Evolutionary conservation across 2,329 filamentous ascomycete genomes (phyloP).

Genomic region (Domatiomyces catenatus): DNA sequence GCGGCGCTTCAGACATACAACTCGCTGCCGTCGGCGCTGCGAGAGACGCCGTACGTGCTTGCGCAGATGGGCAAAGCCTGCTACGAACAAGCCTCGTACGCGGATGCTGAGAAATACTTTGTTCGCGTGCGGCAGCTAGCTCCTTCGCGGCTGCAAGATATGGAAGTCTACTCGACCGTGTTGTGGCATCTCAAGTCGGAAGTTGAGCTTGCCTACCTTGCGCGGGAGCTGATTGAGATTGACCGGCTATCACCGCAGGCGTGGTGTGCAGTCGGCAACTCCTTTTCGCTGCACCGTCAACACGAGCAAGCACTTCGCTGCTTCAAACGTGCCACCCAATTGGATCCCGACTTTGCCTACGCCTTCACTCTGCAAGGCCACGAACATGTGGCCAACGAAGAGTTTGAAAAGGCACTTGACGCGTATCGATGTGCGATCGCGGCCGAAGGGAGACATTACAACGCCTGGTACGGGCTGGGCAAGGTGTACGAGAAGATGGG

Average conservation of each 20-base stretch:
- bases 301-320: slow-evolving; percentile 89
- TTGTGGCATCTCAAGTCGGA: slow-evolving; percentile 96
- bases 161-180: slow-evolving; percentile 97
- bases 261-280: slow-evolving; percentile 91
- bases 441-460: slow-evolving; percentile 81
- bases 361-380: slow-evolving; percentile 92
- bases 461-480: slow-evolving; percentile 88
- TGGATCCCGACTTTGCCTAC: slow-evolving; percentile 83
- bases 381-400: slow-evolving; percentile 88
- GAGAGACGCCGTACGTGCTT: slow-evolving; percentile 86
- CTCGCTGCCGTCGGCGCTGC: slow-evolving; percentile 55
- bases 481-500: slow-evolving; percentile 77
- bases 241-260: slow-evolving; percentile 84
- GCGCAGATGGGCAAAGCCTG: slow-evolving; percentile 79
- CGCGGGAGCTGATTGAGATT: slow-evolving; percentile 74
- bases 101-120: slow-evolving; percentile 76
- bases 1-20: slow-evolving; percentile 63
- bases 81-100: slow-evolving; percentile 78
- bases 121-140: slow-evolving; percentile 61
- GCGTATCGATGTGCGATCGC: slow-evolving; percentile 76
- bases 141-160: slow-evolving; percentile 74
- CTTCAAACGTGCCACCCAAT: slow-evolving; percentile 84
- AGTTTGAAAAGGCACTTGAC: slow-evolving; percentile 84
- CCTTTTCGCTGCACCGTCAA: slow-evolving; percentile 79
- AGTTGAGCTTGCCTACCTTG: slow-evolving; percentile 77